Conservation (phyloP, 2,329 filamentous ascomycete genomes). For the Phaeophleospora eucalypticola region DNA sequence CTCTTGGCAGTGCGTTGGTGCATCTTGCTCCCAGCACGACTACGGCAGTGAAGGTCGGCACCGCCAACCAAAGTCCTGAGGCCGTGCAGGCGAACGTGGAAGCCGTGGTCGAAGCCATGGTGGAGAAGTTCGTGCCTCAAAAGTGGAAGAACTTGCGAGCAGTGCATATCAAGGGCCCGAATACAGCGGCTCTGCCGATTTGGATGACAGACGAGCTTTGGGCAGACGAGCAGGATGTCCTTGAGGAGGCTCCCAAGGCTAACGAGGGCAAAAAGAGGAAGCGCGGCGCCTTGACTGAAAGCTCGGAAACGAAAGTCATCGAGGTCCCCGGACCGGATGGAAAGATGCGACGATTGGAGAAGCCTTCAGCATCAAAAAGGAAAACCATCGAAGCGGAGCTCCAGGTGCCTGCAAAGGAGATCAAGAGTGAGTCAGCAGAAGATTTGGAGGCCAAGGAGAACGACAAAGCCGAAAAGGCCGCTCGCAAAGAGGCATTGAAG, state of each 20-base stretch:
- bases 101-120: conserved; percentile 63
- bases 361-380: conserved; percentile 21
- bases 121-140: conserved; percentile 76
- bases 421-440: conserved; percentile 24
- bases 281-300: conserved; percentile 26
- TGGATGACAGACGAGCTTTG: conserved; percentile 93
- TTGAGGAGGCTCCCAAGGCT: conserved; percentile 47
- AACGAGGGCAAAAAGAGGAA: conserved; percentile 34
- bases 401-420: conserved; percentile 26
- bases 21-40: conserved; percentile 74
- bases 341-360: conserved; percentile 31
- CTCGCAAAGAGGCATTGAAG: conserved; percentile 26
- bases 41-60: conserved; percentile 75
- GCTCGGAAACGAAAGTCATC: conserved; percentile 21
- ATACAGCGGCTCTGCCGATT: conserved; percentile 85
- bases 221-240: conserved; percentile 70
- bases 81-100: conserved; percentile 78
- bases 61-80: conserved; percentile 67
- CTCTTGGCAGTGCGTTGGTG: conserved; percentile 72
- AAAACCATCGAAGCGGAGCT: conserved; percentile 20
- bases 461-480: conserved; percentile 24
- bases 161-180: conserved; percentile 85
- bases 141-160: conserved; percentile 82
- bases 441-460: conserved; percentile 18
- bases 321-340: conserved; percentile 32